phyloP scores from a whole-genome alignment of 148 eudicot genomes.

The Cornus kousa region DNA sequence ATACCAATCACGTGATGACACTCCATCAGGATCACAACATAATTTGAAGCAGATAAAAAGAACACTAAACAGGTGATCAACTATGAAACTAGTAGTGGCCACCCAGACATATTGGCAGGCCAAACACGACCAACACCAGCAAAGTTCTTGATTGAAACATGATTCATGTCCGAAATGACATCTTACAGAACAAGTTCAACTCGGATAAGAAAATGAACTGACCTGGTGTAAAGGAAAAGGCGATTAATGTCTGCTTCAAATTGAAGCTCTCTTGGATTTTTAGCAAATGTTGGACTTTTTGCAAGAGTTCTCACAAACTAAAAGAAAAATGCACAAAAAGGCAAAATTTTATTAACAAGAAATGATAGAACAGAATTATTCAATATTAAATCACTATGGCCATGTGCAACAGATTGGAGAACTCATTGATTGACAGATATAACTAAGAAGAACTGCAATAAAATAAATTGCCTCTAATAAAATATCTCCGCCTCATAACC shows the following conservation, averaged over 20 bases:
- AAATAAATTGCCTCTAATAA: too few relatives aligned
- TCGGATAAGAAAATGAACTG: slow-evolving; percentile 7
- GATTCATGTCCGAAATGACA: not conserved
- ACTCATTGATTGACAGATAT: not conserved
- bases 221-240: slow-evolving; percentile 90
- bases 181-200: not conserved
- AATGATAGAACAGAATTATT: not conserved
- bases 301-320: slow-evolving; percentile 85
- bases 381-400: not conserved
- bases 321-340: slow-evolving; percentile 15
- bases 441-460: not conserved
- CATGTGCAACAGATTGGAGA: not conserved
- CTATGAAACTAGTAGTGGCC: not conserved
- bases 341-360: not conserved
- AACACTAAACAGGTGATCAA: not conserved
- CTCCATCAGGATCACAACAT: not conserved
- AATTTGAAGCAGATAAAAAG: not conserved
- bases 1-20: too few relatives aligned
- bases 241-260: slow-evolving; percentile 95
- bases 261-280: slow-evolving; percentile 76
- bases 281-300: slow-evolving; percentile 80
- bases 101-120: not conserved
- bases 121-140: not conserved
- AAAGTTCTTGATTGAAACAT: not conserved
- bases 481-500: too few relatives aligned